These are phyloP conservation scores for Fusarium metavorans DNA, from an alignment of 2,329 filamentous ascomycete species.

Conservation along the genomic window DNA sequence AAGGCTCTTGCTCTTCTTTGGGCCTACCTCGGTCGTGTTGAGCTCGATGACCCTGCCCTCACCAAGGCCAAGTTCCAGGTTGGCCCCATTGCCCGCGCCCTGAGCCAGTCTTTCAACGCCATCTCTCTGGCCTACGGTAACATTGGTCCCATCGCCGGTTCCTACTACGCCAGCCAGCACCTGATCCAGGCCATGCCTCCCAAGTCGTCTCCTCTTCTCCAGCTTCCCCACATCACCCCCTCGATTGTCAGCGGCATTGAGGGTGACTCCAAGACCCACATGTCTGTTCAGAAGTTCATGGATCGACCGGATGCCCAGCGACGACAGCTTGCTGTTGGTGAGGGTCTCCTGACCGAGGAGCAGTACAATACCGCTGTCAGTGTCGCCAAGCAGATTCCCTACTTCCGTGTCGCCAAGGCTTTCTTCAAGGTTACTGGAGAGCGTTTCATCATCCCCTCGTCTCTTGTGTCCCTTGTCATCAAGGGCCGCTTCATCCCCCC, in stretches of 20 bases:
- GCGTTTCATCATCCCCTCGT: slow-evolving; percentile 90
- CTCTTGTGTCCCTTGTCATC: slow-evolving; percentile 92
- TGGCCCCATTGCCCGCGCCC: slow-evolving; percentile 84
- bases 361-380: slow-evolving; percentile 82
- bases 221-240: slow-evolving; percentile 88
- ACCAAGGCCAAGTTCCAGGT: slow-evolving; percentile 91
- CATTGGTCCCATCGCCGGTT: slow-evolving; percentile 82
- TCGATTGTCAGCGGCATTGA: slow-evolving; percentile 75
- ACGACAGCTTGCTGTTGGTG: slow-evolving; percentile 76
- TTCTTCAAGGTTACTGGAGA: slow-evolving; percentile 99
- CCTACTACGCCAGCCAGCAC: slow-evolving; percentile 85
- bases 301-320: slow-evolving; percentile 80
- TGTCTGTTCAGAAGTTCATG: slow-evolving; percentile 91
- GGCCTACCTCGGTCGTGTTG: slow-evolving; percentile 92
- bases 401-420: slow-evolving; percentile 86
- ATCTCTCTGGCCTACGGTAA: slow-evolving; percentile 91
- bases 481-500: slow-evolving; percentile 95
- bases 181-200: slow-evolving; percentile 91
- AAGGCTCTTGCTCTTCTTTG: slow-evolving; percentile 92
- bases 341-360: slow-evolving; percentile 76
- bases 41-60: slow-evolving; percentile 81
- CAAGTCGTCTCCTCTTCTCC: slow-evolving; percentile 85
- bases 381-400: slow-evolving; percentile 87
- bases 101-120: slow-evolving; percentile 88
- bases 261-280: slow-evolving; percentile 78